Conservation (phyloP, 75 land plant genomes). For the Sequoia sempervirens region DNA sequence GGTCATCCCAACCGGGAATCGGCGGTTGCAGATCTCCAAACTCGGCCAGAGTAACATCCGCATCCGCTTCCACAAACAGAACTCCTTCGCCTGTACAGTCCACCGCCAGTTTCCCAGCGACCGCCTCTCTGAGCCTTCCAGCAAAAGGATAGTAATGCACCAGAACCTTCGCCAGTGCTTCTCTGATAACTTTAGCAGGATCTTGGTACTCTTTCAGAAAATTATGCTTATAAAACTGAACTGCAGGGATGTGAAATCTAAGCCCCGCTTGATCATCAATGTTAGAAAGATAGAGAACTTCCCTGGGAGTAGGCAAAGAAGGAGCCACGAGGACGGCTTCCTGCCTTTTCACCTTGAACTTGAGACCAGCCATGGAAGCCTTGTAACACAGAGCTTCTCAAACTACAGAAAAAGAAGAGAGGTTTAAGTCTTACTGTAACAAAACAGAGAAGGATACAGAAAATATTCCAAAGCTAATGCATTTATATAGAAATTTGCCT, state of each 20-base stretch:
- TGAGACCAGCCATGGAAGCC: slow-evolving; percentile 5
- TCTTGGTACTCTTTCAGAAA: slow-evolving; percentile 17
- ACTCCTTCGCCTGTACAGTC: slow-evolving; percentile 67
- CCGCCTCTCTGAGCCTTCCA: slow-evolving; percentile 38
- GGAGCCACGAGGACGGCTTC: slow-evolving; percentile 32
- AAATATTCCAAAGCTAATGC: no score
- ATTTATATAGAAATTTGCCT: no score
- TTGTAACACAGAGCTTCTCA: not conserved
- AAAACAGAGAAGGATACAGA: no score
- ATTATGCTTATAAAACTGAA: slow-evolving; percentile 23
- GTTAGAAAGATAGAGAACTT: slow-evolving; percentile 29
- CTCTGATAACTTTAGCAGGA: slow-evolving; percentile 33
- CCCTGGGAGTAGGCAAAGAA: slow-evolving; percentile 23
- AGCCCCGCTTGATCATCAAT: slow-evolving; percentile 48
- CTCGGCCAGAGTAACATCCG: slow-evolving; percentile 35
- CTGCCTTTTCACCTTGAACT: slow-evolving; percentile 11
- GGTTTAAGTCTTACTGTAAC: no score
- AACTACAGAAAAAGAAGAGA: no score
- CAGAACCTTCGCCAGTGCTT: slow-evolving; percentile 34
- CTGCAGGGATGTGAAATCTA: slow-evolving; percentile 32
- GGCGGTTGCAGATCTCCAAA: slow-evolving; percentile 46
- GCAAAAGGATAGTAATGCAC: slow-evolving; percentile 68
- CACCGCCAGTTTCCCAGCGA: slow-evolving; percentile 34
- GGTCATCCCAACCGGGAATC: slow-evolving; percentile 27
- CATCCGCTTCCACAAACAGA: slow-evolving; percentile 58